These are phyloP conservation scores for Fraxinus greggii DNA, from an alignment of 305 asterid genomes.

Conservation along the genomic window DNA sequence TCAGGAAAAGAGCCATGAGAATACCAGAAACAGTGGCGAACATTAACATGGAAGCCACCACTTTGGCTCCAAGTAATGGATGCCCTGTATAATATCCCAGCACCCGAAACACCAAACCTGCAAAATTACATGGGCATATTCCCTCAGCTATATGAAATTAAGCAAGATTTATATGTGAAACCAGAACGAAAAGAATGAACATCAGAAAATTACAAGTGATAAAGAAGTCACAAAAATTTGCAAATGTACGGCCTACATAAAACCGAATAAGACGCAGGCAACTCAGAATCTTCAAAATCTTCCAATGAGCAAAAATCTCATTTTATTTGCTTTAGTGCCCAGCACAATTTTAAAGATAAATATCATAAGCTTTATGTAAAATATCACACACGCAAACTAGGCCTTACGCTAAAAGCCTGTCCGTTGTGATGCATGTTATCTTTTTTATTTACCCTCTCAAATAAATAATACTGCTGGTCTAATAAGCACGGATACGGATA, in stretches of 20 bases:
- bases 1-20: slow-evolving; percentile 98
- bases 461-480: not conserved
- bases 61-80: slow-evolving; percentile 97
- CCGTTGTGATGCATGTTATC: not conserved
- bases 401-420: not conserved
- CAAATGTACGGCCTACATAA: slow-evolving; percentile 2
- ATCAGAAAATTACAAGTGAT: not conserved
- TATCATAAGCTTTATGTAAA: not conserved
- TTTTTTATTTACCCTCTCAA: not conserved
- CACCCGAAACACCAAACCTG: slow-evolving; percentile 80
- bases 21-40: slow-evolving; percentile 98
- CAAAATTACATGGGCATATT: slow-evolving; percentile 1
- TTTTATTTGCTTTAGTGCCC: not conserved
- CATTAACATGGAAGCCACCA: slow-evolving; percentile 95
- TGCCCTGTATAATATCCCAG: slow-evolving; percentile 93
- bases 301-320: not conserved
- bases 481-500: not conserved
- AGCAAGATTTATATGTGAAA: not conserved
- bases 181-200: not conserved
- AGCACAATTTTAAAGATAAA: not conserved
- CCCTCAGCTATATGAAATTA: slow-evolving; percentile 1
- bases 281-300: not conserved
- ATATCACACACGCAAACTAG: not conserved
- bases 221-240: not conserved
- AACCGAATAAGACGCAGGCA: slow-evolving; percentile 10